Evolutionary conservation across 225 moss, liverwort and hornwort genomes (phyloP).

Genomic region (Lunularia cruciata): DNA sequence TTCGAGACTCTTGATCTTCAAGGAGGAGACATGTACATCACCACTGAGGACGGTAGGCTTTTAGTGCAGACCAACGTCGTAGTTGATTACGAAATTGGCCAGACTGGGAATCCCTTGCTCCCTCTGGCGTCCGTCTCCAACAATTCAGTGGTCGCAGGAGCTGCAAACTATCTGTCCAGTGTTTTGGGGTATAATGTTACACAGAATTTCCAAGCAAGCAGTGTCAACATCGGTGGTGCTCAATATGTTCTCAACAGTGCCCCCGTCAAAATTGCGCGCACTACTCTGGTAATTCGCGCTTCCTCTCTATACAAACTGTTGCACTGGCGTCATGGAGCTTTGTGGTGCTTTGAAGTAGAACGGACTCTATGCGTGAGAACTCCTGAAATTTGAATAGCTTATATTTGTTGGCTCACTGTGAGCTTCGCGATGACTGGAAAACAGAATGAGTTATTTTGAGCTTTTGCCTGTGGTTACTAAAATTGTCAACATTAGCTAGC

Average conservation of each 20-base stretch:
- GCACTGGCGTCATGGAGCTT: too few relatives aligned
- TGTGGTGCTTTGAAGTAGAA: too few relatives aligned
- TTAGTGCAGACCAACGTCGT: slow-evolving; percentile 40
- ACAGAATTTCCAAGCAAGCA: slow-evolving; percentile 24
- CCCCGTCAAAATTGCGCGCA: slow-evolving; percentile 40
- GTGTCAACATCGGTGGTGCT: slow-evolving; percentile 41
- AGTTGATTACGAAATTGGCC: slow-evolving; percentile 26
- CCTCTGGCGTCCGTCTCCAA: slow-evolving; percentile 43
- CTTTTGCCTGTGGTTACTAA: too few relatives aligned
- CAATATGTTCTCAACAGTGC: slow-evolving; percentile 39
- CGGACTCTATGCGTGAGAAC: too few relatives aligned
- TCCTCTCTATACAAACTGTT: too few relatives aligned
- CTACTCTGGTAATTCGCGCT: slow-evolving; percentile 49
- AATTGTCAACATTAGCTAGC: too few relatives aligned
- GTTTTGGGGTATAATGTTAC: slow-evolving; percentile 26
- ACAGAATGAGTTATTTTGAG: too few relatives aligned
- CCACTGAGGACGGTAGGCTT: slow-evolving; percentile 39
- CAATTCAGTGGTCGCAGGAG: slow-evolving; percentile 51
- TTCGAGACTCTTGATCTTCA: slow-evolving; percentile 36
- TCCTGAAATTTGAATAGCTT: too few relatives aligned
- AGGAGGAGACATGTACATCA: slow-evolving; percentile 47
- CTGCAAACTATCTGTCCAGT: slow-evolving; percentile 39
- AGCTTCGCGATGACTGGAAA: too few relatives aligned
- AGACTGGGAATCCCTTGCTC: slow-evolving; percentile 39
- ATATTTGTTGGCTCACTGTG: too few relatives aligned